Evolutionary conservation across 371 early-diverging fungal genomes (phyloP), one percentile per base, ranked within the genome.

Genomic region (Apophysomyces elegans): DNA sequence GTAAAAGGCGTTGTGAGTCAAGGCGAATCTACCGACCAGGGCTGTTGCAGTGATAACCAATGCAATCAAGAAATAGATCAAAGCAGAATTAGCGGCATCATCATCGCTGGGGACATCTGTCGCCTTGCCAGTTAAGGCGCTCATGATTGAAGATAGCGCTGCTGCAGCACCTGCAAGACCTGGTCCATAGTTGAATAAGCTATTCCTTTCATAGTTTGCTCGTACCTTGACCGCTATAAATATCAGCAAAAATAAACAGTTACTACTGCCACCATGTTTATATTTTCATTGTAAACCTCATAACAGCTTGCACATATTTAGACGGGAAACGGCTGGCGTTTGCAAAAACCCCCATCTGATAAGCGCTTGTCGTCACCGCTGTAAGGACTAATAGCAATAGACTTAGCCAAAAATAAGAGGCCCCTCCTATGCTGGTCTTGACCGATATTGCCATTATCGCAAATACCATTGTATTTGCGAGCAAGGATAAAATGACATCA

Each of bases 341-440:
- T 14, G 90, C 93, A 80, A 92, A 92, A 32, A 91, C 80, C 44
- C 87, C 86, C 58, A 87, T 88, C 54, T 91, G 89, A 16, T 86
- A 80, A 58, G 89, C 77, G 6, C 90, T 88, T 37, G 91, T 90
- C 1, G 86, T 78, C 8, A 73, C 80, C 12, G 89, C 93, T 4
- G 88, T 83, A 21, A 86, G 47, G 0, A 84, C 79, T 16, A 93
- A 74, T 66, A 91, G 76, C 1, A 69, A 38, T 66, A 92, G 61
- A 16, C 73, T 83, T 50, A 89, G 78, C 74, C 79, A 88, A 66
- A 94, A 94, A 61, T 87, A 87, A 2, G 63, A 66, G 4, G 57
- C 26, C 16, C 79, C 83, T 18, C 64, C 56, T 12, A 71, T 46
- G 11, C 70, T 44, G 8, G 72, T 66, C 21, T 69, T 68, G 1